Conservation (phyloP, 2,329 filamentous ascomycete genomes). For the Neopestalotiopsis clavispora region DNA sequence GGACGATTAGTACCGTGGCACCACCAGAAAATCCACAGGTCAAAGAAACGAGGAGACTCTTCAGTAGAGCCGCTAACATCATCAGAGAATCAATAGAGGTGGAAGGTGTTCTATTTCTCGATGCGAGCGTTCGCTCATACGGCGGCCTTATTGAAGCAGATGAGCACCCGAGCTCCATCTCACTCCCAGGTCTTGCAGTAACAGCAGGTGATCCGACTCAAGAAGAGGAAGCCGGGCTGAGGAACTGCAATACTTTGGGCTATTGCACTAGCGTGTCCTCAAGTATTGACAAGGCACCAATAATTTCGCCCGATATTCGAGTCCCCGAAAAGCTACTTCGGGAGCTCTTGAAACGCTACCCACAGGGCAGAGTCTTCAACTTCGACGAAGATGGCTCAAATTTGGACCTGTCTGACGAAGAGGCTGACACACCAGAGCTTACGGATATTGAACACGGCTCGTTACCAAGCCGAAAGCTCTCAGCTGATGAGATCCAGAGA, state of each 20-base stretch:
- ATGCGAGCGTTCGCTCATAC: slow-evolving; percentile 31
- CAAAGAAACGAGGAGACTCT: slow-evolving; percentile 29
- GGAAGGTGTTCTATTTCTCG: slow-evolving; percentile 43
- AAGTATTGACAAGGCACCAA: slow-evolving; percentile 34
- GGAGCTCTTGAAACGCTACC: slow-evolving; percentile 48
- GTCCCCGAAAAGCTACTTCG: slow-evolving; percentile 45
- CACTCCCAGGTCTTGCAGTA: slow-evolving; percentile 23
- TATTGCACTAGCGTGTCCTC: slow-evolving; percentile 40
- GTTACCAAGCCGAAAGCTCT: neutral
- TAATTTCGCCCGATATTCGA: slow-evolving; percentile 21
- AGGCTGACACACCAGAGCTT: neutral
- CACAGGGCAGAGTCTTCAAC: slow-evolving; percentile 51
- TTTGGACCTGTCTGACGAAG: slow-evolving; percentile 32
- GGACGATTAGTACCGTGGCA: neutral
- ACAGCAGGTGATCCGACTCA: slow-evolving; percentile 18
- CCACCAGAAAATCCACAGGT: slow-evolving; percentile 9
- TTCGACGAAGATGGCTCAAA: slow-evolving; percentile 45
- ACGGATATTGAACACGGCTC: slow-evolving; percentile 10
- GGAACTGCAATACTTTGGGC: slow-evolving; percentile 40
- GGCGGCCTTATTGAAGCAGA: slow-evolving; percentile 15
- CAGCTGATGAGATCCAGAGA: slow-evolving; percentile 14
- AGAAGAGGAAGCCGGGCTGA: neutral
- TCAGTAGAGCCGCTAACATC: slow-evolving; percentile 48
- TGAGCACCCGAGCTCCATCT: neutral
- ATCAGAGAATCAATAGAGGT: slow-evolving; percentile 47